Evolutionary conservation across 129 eudicot genomes (phyloP).

Genomic region (Tanacetum coccineum): DNA sequence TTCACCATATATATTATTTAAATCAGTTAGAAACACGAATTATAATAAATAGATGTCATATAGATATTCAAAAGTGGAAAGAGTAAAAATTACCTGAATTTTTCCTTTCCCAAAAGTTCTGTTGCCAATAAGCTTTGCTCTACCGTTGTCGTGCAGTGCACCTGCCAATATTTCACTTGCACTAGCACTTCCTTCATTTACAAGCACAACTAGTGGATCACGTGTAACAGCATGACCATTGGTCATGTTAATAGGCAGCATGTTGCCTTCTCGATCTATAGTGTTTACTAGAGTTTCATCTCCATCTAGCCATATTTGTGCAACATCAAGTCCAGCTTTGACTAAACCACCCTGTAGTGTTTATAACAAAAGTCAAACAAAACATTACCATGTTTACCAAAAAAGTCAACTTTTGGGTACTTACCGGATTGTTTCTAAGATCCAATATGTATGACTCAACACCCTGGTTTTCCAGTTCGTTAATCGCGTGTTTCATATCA

Average conservation of each 20-base stretch:
- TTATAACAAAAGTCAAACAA: neutral
- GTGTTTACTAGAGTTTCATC: constrained; percentile 93
- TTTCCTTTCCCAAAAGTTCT: constrained; percentile 93
- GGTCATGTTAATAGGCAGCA: constrained; percentile 84
- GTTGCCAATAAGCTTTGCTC: constrained; percentile 84
- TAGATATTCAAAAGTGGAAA: neutral
- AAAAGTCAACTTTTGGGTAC: constrained; percentile 29
- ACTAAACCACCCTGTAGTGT: constrained; percentile 83
- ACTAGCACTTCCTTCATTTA: constrained; percentile 93
- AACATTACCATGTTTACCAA: neutral
- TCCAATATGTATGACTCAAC: constrained; percentile 90
- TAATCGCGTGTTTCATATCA: constrained; percentile 81
- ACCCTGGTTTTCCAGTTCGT: constrained; percentile 79
- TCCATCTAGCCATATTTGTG: constrained; percentile 97
- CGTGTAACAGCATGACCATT: constrained; percentile 86
- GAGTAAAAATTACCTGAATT: constrained; percentile 57
- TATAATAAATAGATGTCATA: neutral
- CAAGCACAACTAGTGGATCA: constrained; percentile 91
- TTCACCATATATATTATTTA: constrained; percentile 24
- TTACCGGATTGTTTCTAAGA: constrained; percentile 88
- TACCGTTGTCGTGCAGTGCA: constrained; percentile 92
- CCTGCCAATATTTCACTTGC: constrained; percentile 97
- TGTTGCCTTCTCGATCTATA: constrained; percentile 76
- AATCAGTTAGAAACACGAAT: neutral
- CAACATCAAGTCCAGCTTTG: constrained; percentile 92